Base-by-base conservation (phyloP, 2,329 filamentous ascomycete genomes). In the Chalara sp. region DNA sequence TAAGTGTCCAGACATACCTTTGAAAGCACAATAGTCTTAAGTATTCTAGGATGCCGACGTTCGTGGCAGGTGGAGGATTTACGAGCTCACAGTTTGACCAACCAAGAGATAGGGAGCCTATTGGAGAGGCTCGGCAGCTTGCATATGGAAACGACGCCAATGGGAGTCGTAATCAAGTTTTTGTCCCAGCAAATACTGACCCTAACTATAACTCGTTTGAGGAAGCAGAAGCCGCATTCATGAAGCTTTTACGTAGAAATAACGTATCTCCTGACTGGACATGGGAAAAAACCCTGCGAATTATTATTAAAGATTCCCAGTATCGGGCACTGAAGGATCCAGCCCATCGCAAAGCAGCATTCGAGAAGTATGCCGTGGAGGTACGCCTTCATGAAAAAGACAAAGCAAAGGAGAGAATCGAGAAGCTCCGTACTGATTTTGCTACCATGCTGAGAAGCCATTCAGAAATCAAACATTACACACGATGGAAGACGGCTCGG, bases 381-480 rank as follows among this genome's bases (percentile, higher is more conserved):
- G 80, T 95, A 69, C 83, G 93, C 60, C 77, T 87, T 59, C 89
- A 96, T 72, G 93, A 99, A 72, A 93, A 95, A 74, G 89, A 95
- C 68, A 87, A 87, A 60, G 91, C 91, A 65, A 92, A 95, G 70
- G 92, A 97, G 71, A 86, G 93, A 66, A 78, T 95, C 68, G 79
- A 88, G 61, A 97, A 96, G 74, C 78, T 97, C 64, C 88, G 90
- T 63, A 79, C 87, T 68, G 93, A 97, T 75, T 99, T 99, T 70
- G 86, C 87, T 60, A 91, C 85, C 50, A 99, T 99, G 93, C 79
- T 99, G 59, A 89, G 86, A 70, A 91, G 90, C 58, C 92, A 99
- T 68, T 90, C 91, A 54, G 93, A 99, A 69, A 97, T 99, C 70
- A 93, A 91, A 69, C 83, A 96, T 68, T 96, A 95, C 69, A 96